These are phyloP conservation scores for Fraxinus pennsylvanica DNA, from an alignment of 257 asterid species.

Conservation along the genomic window DNA sequence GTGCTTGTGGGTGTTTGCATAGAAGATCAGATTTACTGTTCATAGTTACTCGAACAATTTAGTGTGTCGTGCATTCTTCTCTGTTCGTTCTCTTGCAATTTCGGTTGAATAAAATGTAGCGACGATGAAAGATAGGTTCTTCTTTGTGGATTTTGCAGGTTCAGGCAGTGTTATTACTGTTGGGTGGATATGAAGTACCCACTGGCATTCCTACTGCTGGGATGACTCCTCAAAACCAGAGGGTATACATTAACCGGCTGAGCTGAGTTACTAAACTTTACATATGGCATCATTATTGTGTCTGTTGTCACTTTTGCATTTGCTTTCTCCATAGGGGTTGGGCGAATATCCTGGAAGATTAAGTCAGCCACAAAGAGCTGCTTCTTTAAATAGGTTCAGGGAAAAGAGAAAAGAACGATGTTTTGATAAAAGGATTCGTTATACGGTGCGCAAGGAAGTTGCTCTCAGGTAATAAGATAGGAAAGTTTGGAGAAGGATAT, in stretches of 20 bases:
- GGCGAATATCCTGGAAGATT: slow-evolving; percentile 73
- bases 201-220: slow-evolving; percentile 65
- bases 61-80: background rate
- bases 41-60: background rate
- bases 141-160: slow-evolving; percentile 49
- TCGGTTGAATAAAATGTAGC: background rate
- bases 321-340: slow-evolving; percentile 45
- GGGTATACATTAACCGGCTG: slow-evolving; percentile 46
- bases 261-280: slow-evolving; percentile 17
- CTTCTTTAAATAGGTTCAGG: slow-evolving; percentile 87
- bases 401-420: slow-evolving; percentile 95
- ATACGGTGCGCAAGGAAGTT: slow-evolving; percentile 95
- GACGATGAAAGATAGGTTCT: background rate
- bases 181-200: slow-evolving; percentile 94
- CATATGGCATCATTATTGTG: background rate
- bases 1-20: background rate
- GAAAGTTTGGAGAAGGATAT: slow-evolving; percentile 13
- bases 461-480: slow-evolving; percentile 72
- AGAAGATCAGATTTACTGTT: background rate
- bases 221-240: slow-evolving; percentile 64
- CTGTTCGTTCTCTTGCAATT: background rate
- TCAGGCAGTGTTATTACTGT: slow-evolving; percentile 80
- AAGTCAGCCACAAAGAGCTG: slow-evolving; percentile 87
- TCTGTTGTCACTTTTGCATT: slow-evolving; percentile 21
- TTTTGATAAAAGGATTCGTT: slow-evolving; percentile 91